These are phyloP conservation scores for Sclerotinia sclerotiorum DNA, from an alignment of 2,329 filamentous ascomycete genomes.

Conservation along the genomic window DNA sequence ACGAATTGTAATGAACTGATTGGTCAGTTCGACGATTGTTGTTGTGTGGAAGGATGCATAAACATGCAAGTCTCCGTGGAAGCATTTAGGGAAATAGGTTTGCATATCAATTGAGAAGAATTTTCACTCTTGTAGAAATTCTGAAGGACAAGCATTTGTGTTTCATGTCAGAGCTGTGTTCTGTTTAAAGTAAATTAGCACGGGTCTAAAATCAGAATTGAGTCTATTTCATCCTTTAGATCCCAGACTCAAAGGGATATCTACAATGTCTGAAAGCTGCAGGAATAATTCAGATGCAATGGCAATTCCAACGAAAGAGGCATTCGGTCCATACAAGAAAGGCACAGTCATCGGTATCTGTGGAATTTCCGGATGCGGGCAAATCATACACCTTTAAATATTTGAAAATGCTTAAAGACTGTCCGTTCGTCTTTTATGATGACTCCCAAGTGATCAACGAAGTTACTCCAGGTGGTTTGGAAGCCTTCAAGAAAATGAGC, in stretches of 20 bases:
- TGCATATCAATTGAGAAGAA: neutral
- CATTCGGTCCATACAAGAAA: constrained; percentile 30
- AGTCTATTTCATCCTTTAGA: neutral
- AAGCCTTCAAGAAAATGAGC: constrained; percentile 45
- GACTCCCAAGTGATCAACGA: constrained; percentile 51
- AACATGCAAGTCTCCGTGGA: neutral
- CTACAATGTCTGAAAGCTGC: neutral
- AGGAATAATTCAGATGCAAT: neutral
- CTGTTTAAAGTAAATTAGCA: neutral
- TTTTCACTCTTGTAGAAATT: neutral
- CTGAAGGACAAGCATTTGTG: neutral
- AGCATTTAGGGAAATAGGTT: neutral
- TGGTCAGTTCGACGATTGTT: neutral
- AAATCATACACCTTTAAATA: constrained; percentile 50
- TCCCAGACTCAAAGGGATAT: neutral
- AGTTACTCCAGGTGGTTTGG: neutral
- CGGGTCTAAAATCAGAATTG: neutral
- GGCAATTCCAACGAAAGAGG: neutral
- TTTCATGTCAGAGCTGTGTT: neutral
- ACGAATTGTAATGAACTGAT: neutral
- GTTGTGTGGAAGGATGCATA: neutral
- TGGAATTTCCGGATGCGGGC: constrained; percentile 54
- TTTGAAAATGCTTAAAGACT: constrained; percentile 41
- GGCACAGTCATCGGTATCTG: constrained; percentile 53
- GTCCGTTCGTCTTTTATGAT: constrained; percentile 51